Evolutionary conservation across 2,329 filamentous ascomycete species (phyloP).

Genomic region (Aureobasidium pullulans): DNA sequence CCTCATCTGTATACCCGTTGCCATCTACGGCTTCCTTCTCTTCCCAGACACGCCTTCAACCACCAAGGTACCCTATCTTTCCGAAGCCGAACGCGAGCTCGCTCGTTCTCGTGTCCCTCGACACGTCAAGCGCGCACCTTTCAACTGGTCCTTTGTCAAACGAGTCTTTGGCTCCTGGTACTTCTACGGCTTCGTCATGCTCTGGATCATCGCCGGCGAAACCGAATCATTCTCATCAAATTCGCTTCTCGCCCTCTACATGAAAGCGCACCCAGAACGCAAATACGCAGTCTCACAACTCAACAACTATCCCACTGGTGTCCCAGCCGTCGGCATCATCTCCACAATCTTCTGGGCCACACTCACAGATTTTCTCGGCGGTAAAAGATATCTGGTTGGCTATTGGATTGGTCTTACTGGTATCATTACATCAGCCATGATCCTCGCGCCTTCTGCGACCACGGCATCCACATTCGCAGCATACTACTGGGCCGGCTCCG

Average conservation of each 20-base stretch:
- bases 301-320: constrained; percentile 49
- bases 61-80: constrained; percentile 43
- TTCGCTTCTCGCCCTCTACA: constrained; percentile 46
- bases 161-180: constrained; percentile 54
- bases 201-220: constrained; percentile 65
- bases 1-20: constrained; percentile 44
- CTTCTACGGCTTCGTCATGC: constrained; percentile 58
- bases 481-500: constrained; percentile 63
- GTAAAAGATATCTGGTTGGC: constrained; percentile 57
- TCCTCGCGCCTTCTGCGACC: constrained; percentile 47
- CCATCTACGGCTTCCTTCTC: constrained; percentile 44
- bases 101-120: constrained; percentile 40
- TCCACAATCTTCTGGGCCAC: constrained; percentile 62
- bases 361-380: constrained; percentile 56
- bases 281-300: constrained; percentile 42
- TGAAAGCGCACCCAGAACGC: constrained; percentile 39
- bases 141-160: constrained; percentile 45
- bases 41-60: constrained; percentile 41
- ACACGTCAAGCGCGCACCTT: constrained; percentile 36
- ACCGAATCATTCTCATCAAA: constrained; percentile 65
- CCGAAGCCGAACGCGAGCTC: constrained; percentile 33
- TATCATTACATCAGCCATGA: constrained; percentile 54
- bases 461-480: constrained; percentile 54
- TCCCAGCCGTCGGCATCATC: constrained; percentile 45
- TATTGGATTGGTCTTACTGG: constrained; percentile 62